phyloP scores from a whole-genome alignment of 148 eudicot genomes.

The Nepenthes gracilis region DNA sequence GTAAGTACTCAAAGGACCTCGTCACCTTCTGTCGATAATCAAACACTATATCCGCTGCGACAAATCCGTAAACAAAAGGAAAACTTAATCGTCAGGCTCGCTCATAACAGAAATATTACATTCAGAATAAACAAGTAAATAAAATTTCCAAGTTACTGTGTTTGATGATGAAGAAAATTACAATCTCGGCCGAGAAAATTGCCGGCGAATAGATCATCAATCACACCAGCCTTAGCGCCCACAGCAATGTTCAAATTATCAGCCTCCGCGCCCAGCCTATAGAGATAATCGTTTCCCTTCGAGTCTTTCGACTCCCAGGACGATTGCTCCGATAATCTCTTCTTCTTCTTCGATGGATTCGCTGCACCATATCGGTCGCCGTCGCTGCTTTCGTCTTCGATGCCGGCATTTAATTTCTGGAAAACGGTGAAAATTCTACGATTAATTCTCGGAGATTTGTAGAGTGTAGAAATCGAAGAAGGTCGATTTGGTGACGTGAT shows the following conservation, averaged over 20 bases:
- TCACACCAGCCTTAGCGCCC: conserved; percentile 83
- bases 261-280: conserved; percentile 83
- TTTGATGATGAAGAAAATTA: conserved; percentile 6
- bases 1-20: conserved; percentile 81
- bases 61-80: background rate
- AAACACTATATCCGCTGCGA: conserved; percentile 94
- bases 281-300: conserved; percentile 79
- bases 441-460: background rate
- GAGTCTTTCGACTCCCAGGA: conserved; percentile 90
- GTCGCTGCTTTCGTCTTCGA: background rate
- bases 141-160: background rate
- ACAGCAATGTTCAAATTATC: conserved; percentile 88
- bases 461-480: background rate
- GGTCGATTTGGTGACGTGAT: background rate
- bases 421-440: background rate
- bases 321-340: conserved; percentile 68
- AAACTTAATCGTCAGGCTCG: background rate
- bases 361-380: background rate
- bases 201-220: conserved; percentile 84
- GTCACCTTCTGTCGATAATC: conserved; percentile 94
- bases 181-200: conserved; percentile 85
- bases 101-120: conserved; percentile 1
- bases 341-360: conserved; percentile 6
- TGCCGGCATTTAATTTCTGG: background rate
- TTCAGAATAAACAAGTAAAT: background rate